Percentiles rank a stretch among this genome's conserved stretches.
These are phyloP conservation scores for Colletotrichum shisoi DNA, from an alignment of 2,329 filamentous ascomycete genomes.

Conservation along the genomic window DNA sequence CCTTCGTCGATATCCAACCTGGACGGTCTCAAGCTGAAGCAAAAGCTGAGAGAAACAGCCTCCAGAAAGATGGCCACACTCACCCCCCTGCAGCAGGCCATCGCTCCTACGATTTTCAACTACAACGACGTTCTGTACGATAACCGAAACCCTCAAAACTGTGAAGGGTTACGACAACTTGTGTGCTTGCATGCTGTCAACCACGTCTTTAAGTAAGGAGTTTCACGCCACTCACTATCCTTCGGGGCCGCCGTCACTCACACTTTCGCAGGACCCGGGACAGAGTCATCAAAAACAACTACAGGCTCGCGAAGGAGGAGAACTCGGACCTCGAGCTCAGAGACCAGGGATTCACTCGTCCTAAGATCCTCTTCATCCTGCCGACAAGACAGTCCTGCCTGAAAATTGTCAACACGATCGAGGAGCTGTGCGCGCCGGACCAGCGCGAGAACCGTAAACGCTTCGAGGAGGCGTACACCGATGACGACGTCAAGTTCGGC, in stretches of 20 bases:
- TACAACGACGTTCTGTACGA: constrained; percentile 85
- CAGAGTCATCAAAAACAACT: constrained; percentile 89
- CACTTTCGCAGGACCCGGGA: constrained; percentile 73
- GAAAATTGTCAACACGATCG: constrained; percentile 78
- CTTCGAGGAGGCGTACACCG: constrained; percentile 83
- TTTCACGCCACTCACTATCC: neutral
- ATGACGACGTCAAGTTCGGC: constrained; percentile 72
- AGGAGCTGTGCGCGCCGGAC: constrained; percentile 78
- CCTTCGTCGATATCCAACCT: constrained; percentile 51
- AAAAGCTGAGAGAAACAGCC: constrained; percentile 67
- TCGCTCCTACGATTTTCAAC: constrained; percentile 78
- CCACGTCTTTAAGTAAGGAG: constrained; percentile 80
- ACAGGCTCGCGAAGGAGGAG: constrained; percentile 73
- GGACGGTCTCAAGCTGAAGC: constrained; percentile 70
- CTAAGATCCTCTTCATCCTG: constrained; percentile 89
- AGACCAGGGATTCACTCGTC: constrained; percentile 94
- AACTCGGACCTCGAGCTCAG: constrained; percentile 75
- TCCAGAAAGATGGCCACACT: constrained; percentile 65
- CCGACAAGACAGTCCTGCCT: constrained; percentile 89
- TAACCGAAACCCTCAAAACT: constrained; percentile 73
- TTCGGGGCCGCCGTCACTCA: constrained; percentile 36
- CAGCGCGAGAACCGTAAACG: constrained; percentile 95
- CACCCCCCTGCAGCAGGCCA: constrained; percentile 66
- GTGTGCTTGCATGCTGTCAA: constrained; percentile 86
- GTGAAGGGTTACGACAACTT: constrained; percentile 72